A percentile compares a stretch with the other conserved stretches of the same genome.
Evolutionary conservation across 2,329 filamentous ascomycete genomes (phyloP).

Genomic region (Huntiella omanensis): DNA sequence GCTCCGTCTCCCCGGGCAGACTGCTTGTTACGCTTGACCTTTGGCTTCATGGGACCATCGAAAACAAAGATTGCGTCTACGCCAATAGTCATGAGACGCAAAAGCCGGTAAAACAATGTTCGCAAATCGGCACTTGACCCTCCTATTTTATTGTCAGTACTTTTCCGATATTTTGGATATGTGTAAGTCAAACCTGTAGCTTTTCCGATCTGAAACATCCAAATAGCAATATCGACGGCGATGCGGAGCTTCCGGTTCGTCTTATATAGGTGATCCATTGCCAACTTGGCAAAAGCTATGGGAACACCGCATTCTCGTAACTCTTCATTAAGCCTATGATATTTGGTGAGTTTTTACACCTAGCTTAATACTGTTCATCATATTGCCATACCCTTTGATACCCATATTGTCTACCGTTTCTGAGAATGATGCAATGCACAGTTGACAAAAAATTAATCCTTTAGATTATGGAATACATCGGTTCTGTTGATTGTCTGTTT

Average conservation of each 20-base stretch:
- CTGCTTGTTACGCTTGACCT: conserved; percentile 73
- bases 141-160: conserved; percentile 24
- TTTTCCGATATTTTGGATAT: conserved; percentile 2
- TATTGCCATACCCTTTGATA: conserved; percentile 38
- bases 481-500: no score
- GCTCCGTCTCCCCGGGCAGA: conserved; percentile 40
- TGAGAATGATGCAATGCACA: no score
- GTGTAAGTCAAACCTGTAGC: conserved; percentile 37
- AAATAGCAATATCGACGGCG: conserved; percentile 89
- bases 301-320: conserved; percentile 60
- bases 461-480: no score
- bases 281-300: conserved; percentile 64
- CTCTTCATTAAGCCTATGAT: conserved; percentile 64
- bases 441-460: no score
- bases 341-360: conserved; percentile 8
- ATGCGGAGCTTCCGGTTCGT: conserved; percentile 59
- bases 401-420: conserved; percentile 28
- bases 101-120: conserved; percentile 79
- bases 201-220: conserved; percentile 86
- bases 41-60: conserved; percentile 68
- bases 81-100: conserved; percentile 56
- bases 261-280: conserved; percentile 54
- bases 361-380: conserved; percentile 6
- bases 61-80: conserved; percentile 82
- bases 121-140: conserved; percentile 79